Evolutionary conservation across 768 basidiomycete genomes (phyloP), one percentile per base, ranked within the genome.

Genomic region (Boletus subcaerulescens): DNA sequence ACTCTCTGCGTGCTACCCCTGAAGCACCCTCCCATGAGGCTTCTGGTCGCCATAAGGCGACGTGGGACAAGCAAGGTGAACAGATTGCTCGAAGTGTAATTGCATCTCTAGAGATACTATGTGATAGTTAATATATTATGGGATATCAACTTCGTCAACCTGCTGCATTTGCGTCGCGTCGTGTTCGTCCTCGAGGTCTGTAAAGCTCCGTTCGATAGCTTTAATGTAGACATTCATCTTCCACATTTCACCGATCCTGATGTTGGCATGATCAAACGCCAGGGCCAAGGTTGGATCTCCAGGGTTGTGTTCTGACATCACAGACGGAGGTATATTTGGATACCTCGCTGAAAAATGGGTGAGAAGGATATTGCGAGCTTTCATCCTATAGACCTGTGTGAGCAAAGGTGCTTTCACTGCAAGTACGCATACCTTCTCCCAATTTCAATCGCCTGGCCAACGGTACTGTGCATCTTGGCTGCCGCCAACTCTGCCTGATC

Each of bases 331-430:
- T 66, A 95, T 76, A 61, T 90, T 93, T 17, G 95, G 93, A 70
- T 96, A 95, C 29, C 94, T 86, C 39, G 91, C 91, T 11, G 94
- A 97, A 73, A 98, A 98, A 69, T 98, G 95, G 0, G 93, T 98
- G 20, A 98, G 80, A n/a, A 98, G 81, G 40, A 92, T 78, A 58
- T 92, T 85, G 50, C 84, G 74, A 1, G 93, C 93, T 11, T 81
- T 77, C 94, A 96, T 96, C 56, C 93, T 95, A 53, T 38, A 32
- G 32, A 17, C 41, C 4, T 17, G 53, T 26, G 22, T 50, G 26
- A 54, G 45, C 39, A 55, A 11, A 22, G 9, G 12, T 18, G 41
- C 5, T 18, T 14, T 39, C 22, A 14, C 32, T 2, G 22, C 29
- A 38, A 17, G 24, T 5, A 38, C 9, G 65, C 83, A 31, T 58